Percentiles rank a stretch among this genome's conserved stretches.
Evolutionary conservation across 345 rosid species (phyloP).

Genomic region (Salix dunnii): DNA sequence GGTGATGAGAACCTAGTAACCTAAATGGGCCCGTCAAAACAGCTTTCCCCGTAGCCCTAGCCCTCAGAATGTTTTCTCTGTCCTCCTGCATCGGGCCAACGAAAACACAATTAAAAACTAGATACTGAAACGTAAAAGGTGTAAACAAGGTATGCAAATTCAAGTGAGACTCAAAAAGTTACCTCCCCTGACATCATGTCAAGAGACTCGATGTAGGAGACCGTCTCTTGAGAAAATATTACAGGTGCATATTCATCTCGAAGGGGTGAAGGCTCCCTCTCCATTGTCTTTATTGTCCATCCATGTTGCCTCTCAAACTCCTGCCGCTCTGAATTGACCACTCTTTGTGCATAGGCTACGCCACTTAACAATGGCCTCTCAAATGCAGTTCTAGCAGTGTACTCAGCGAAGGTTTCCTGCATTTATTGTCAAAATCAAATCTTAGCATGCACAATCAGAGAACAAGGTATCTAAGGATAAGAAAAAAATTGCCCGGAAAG

Average conservation of each 20-base stretch:
- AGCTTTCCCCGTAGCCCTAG: constrained; percentile 90
- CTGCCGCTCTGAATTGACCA: constrained; percentile 59
- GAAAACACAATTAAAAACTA: constrained; percentile 6
- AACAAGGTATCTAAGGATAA: not conserved
- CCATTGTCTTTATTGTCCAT: constrained; percentile 91
- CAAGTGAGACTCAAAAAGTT: constrained; percentile 12
- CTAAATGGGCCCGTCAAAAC: constrained; percentile 92
- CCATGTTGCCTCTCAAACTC: constrained; percentile 78
- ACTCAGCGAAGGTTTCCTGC: constrained; percentile 95
- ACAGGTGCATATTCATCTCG: constrained; percentile 98
- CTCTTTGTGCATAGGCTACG: constrained; percentile 87
- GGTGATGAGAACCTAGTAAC: constrained; percentile 85
- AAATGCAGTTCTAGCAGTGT: constrained; percentile 91
- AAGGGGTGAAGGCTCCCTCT: constrained; percentile 71
- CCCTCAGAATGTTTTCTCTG: constrained; percentile 82
- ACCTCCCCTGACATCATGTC: constrained; percentile 99
- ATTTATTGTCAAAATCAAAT: constrained; percentile 16
- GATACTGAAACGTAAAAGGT: not conserved
- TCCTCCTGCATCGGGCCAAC: constrained; percentile 62
- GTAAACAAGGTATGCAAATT: not conserved
- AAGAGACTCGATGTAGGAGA: constrained; percentile 83
- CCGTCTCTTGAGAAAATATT: constrained; percentile 85
- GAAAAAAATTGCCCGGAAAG: not conserved
- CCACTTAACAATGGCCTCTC: constrained; percentile 95
- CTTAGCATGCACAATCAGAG: not conserved